These are phyloP conservation scores for Myrmaecium sp. DNA, from an alignment of 2,329 filamentous ascomycete genomes.

Conservation along the genomic window DNA sequence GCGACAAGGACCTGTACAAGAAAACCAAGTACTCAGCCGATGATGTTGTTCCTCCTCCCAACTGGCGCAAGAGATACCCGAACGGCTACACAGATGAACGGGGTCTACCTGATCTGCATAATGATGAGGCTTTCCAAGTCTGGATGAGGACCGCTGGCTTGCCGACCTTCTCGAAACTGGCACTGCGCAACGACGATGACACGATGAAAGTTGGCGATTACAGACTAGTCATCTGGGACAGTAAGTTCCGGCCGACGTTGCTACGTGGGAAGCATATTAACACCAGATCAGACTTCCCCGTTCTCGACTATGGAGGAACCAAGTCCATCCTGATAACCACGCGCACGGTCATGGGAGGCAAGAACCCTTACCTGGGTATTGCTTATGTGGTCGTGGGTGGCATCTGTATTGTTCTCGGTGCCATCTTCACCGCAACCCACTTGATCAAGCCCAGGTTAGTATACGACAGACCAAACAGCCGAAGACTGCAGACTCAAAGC, in stretches of 20 bases:
- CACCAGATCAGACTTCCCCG: slow-evolving; percentile 52
- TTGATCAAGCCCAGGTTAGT: slow-evolving; percentile 74
- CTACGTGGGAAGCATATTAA: not conserved
- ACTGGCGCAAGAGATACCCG: slow-evolving; percentile 61
- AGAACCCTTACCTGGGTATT: slow-evolving; percentile 90
- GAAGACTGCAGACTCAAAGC: slow-evolving; percentile 5
- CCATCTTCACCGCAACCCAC: slow-evolving; percentile 77
- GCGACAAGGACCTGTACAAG: slow-evolving; percentile 67
- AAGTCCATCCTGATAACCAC: slow-evolving; percentile 86
- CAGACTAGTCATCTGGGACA: slow-evolving; percentile 55
- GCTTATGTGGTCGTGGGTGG: slow-evolving; percentile 90
- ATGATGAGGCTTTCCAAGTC: slow-evolving; percentile 78
- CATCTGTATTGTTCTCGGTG: slow-evolving; percentile 76
- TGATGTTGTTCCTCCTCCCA: slow-evolving; percentile 65
- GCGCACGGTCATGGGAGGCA: slow-evolving; percentile 80
- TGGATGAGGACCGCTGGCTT: slow-evolving; percentile 98
- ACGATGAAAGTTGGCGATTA: slow-evolving; percentile 58
- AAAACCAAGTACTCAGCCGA: slow-evolving; percentile 45
- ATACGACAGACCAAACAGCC: not conserved
- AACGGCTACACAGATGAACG: slow-evolving; percentile 45
- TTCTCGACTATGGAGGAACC: slow-evolving; percentile 61
- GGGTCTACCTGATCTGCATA: slow-evolving; percentile 53
- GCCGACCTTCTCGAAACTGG: slow-evolving; percentile 88
- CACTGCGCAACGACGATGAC: slow-evolving; percentile 59
- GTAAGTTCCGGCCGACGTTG: slow-evolving; percentile 36